Evolutionary conservation across 805 yeast species (phyloP).

Genomic region (Middelhovenomyces tepae): DNA sequence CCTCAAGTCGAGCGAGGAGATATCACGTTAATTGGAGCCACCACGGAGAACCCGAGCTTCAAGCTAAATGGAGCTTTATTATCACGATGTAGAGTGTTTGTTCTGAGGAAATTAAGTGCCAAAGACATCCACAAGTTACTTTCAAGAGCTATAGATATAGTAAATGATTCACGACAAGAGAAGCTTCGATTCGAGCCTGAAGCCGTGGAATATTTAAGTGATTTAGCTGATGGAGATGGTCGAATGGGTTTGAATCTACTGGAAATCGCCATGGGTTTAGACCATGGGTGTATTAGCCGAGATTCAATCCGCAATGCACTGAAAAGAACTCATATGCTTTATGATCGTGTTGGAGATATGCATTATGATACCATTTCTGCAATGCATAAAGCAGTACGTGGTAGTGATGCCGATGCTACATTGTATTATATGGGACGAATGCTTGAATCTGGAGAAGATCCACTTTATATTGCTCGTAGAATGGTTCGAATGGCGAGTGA

Average conservation of each 20-base stretch:
- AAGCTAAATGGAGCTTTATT: slow-evolving; percentile 73
- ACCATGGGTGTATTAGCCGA: slow-evolving; percentile 1
- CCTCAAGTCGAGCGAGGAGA: slow-evolving; percentile 81
- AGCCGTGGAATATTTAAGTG: slow-evolving; percentile 59
- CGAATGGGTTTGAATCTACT: slow-evolving; percentile 72
- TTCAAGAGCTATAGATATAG: slow-evolving; percentile 45
- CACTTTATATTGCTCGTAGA: slow-evolving; percentile 77
- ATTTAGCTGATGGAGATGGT: slow-evolving; percentile 80
- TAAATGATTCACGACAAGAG: slow-evolving; percentile 53
- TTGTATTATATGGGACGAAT: slow-evolving; percentile 77
- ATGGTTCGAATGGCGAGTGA: slow-evolving; percentile 95
- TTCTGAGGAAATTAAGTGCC: slow-evolving; percentile 43
- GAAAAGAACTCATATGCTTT: slow-evolving; percentile 48
- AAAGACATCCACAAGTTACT: slow-evolving; percentile 48
- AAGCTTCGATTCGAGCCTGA: slow-evolving; percentile 46
- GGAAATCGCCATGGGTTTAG: slow-evolving; percentile 40
- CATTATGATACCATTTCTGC: slow-evolving; percentile 96
- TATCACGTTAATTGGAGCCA: slow-evolving; percentile 84
- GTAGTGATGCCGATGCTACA: slow-evolving; percentile 84
- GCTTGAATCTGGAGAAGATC: slow-evolving; percentile 93
- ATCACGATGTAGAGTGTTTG: slow-evolving; percentile 77
- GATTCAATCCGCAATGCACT: slow-evolving; percentile 33
- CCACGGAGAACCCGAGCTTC: slow-evolving; percentile 89
- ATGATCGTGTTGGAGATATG: slow-evolving; percentile 82
- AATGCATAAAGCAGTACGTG: slow-evolving; percentile 86